Evolutionary conservation across 2,329 filamentous ascomycete genomes (phyloP).

Genomic region (Cercospora sp.): DNA sequence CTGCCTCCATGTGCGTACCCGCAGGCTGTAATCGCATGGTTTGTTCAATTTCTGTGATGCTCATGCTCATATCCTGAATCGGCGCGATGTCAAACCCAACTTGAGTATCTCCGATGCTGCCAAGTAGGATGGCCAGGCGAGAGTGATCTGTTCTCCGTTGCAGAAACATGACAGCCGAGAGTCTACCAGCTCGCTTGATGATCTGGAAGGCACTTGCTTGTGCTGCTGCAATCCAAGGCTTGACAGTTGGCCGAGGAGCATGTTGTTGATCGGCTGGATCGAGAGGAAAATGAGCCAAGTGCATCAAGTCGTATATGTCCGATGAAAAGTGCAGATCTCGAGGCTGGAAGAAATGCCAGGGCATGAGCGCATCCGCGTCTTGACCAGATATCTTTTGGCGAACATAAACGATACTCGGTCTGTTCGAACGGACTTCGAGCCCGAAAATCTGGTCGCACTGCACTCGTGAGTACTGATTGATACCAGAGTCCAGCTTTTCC

Average conservation of each 20-base stretch:
- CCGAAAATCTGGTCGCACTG: slow-evolving; percentile 20
- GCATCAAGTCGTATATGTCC: slow-evolving; percentile 11
- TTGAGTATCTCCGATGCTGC: slow-evolving; percentile 20
- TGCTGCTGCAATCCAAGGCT: slow-evolving; percentile 13
- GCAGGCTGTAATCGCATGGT: slow-evolving; percentile 4
- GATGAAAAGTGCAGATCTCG: slow-evolving; percentile 1
- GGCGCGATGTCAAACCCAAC: slow-evolving; percentile 17
- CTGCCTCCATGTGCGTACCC: slow-evolving; percentile 9
- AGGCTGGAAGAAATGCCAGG: slow-evolving; percentile 21
- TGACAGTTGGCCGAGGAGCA: slow-evolving; percentile 4
- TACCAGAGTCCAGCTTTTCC: slow-evolving; percentile 27
- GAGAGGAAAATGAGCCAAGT: slow-evolving; percentile 3
- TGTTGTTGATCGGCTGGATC: slow-evolving; percentile 3
- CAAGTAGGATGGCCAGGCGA: slow-evolving; percentile 18
- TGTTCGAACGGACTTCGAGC: slow-evolving; percentile 20
- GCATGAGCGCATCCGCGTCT: slow-evolving; percentile 14
- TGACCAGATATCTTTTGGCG: slow-evolving; percentile 24
- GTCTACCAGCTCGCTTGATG: slow-evolving; percentile 16
- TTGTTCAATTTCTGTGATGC: slow-evolving; percentile 5
- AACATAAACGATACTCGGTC: slow-evolving; percentile 34
- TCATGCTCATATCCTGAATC: neutral
- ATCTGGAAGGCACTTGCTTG: slow-evolving; percentile 18
- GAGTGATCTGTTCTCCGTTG: slow-evolving; percentile 11
- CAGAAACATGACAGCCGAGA: slow-evolving; percentile 20
- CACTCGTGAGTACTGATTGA: slow-evolving; percentile 33